These are phyloP conservation scores for Amanita inopinata DNA, from an alignment of 768 basidiomycete species.

Conservation along the genomic window DNA sequence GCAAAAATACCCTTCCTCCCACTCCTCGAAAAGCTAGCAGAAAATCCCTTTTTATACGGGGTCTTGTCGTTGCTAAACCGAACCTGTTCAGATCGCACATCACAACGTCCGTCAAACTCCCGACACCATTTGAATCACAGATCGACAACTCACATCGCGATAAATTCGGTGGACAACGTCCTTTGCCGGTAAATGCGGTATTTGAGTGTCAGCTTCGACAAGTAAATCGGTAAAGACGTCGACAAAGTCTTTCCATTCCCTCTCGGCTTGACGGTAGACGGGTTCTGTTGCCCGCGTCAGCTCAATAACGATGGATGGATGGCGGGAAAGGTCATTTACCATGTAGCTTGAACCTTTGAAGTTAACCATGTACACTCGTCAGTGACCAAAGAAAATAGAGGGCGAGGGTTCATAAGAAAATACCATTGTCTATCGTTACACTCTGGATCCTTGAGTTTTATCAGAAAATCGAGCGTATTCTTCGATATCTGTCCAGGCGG, in stretches of 20 bases:
- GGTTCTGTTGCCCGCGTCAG: slow-evolving; percentile 39
- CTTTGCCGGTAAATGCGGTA: slow-evolving; percentile 84
- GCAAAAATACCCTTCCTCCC: slow-evolving; percentile 90
- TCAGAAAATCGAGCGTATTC: slow-evolving; percentile 76
- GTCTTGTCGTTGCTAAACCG: slow-evolving; percentile 94
- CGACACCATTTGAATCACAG: no score
- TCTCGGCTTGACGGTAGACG: slow-evolving; percentile 72
- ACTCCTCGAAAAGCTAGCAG: slow-evolving; percentile 79
- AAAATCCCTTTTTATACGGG: slow-evolving; percentile 81
- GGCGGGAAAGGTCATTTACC: slow-evolving; percentile 29
- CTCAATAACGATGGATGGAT: neutral
- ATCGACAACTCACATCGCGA: slow-evolving; percentile 56
- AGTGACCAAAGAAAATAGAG: neutral
- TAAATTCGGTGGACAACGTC: slow-evolving; percentile 92
- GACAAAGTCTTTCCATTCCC: slow-evolving; percentile 84
- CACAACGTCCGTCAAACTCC: neutral
- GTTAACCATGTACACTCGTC: no score
- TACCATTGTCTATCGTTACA: slow-evolving; percentile 84
- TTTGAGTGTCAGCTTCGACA: slow-evolving; percentile 65
- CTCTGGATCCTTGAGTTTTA: slow-evolving; percentile 56
- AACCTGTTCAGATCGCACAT: slow-evolving; percentile 45
- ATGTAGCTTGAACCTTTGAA: slow-evolving; percentile 70
- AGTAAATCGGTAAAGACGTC: slow-evolving; percentile 60
- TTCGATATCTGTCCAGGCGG: slow-evolving; percentile 79
- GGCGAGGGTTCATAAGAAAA: slow-evolving; percentile 4